phyloP scores from a whole-genome alignment of 768 basidiomycete genomes.

The Lactarius sanguifluus region DNA sequence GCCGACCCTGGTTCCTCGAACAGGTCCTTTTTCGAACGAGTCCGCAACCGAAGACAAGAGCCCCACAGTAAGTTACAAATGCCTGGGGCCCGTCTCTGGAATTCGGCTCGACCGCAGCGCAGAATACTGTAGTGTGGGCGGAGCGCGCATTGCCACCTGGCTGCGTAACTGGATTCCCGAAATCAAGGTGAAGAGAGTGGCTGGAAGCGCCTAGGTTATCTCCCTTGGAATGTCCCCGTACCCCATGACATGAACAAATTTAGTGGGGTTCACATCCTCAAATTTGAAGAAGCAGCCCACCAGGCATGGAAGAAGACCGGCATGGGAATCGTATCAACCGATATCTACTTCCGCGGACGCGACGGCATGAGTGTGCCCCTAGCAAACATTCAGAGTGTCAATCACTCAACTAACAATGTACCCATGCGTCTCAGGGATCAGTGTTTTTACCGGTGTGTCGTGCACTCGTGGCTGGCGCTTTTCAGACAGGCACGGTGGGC shows the following conservation, averaged over 20 bases:
- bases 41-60: slow-evolving; percentile 1
- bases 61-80: background rate
- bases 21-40: background rate
- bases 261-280: slow-evolving; percentile 9
- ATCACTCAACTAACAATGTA: slow-evolving; percentile 6
- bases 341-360: slow-evolving; percentile 1
- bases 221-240: background rate
- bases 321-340: slow-evolving; percentile 4
- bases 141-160: background rate
- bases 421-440: slow-evolving; percentile 2
- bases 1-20: slow-evolving; percentile 18
- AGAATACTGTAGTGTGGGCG: background rate
- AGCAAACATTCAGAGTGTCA: slow-evolving; percentile 15
- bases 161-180: background rate
- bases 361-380: background rate
- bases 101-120: background rate
- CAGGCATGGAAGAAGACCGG: slow-evolving; percentile 10
- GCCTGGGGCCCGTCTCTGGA: slow-evolving; percentile 5
- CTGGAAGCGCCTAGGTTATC: background rate
- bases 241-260: slow-evolving; percentile 14
- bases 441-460: background rate
- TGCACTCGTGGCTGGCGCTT: background rate
- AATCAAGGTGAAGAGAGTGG: background rate
- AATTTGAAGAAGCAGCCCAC: background rate
- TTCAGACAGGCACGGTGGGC: background rate